Evolutionary conservation across 2,329 filamentous ascomycete species (phyloP).

Genomic region (Onygenales sp.): DNA sequence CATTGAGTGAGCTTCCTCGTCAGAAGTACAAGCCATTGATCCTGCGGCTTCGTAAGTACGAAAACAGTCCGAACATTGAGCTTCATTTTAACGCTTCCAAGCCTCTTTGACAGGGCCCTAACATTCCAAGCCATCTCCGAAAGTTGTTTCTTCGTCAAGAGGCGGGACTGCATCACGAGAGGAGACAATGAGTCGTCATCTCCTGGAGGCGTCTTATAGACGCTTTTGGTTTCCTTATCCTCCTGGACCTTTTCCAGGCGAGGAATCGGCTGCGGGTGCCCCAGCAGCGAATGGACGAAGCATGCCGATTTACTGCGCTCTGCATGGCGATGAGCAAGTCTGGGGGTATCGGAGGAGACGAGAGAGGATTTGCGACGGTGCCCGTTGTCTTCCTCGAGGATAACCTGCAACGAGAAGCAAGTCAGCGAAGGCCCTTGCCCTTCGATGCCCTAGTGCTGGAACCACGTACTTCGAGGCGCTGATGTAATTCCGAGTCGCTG

Average conservation of each 20-base stretch:
- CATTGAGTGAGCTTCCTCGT: slow-evolving; percentile 70
- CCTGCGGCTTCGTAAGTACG: slow-evolving; percentile 84
- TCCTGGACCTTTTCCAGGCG: slow-evolving; percentile 10
- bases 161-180: slow-evolving; percentile 52
- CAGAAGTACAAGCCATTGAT: slow-evolving; percentile 66
- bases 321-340: slow-evolving; percentile 25
- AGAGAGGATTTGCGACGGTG: slow-evolving; percentile 54
- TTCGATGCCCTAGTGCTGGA: background rate
- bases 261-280: slow-evolving; percentile 14
- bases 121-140: slow-evolving; percentile 97
- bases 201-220: slow-evolving; percentile 9
- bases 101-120: slow-evolving; percentile 73
- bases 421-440: background rate
- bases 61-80: slow-evolving; percentile 77
- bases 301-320: slow-evolving; percentile 42
- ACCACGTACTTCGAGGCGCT: slow-evolving; percentile 24
- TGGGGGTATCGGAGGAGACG: slow-evolving; percentile 34
- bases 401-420: slow-evolving; percentile 34
- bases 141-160: slow-evolving; percentile 88
- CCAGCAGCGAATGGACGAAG: slow-evolving; percentile 52
- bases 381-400: slow-evolving; percentile 25
- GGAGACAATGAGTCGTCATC: slow-evolving; percentile 18
- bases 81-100: slow-evolving; percentile 74
- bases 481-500: slow-evolving; percentile 24
- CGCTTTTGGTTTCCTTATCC: slow-evolving; percentile 14